Percentiles rank a stretch among this genome's conserved stretches.
These are phyloP conservation scores for Plasmodiophora brassicae DNA, from an alignment of 208 protist genomes.

Conservation along the genomic window DNA sequence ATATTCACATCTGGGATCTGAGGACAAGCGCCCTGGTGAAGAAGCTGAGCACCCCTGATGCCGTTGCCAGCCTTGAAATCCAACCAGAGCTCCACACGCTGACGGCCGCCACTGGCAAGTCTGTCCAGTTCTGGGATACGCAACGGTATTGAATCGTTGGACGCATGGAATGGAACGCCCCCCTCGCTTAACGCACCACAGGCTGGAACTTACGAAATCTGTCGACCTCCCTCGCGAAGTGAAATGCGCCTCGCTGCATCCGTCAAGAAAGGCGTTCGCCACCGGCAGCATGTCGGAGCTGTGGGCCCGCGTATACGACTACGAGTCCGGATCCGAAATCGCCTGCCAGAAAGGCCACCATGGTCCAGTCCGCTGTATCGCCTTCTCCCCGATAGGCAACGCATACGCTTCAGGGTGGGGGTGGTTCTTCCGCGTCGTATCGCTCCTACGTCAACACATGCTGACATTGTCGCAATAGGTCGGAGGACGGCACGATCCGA, in stretches of 20 bases:
- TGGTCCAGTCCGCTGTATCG: slow-evolving; percentile 49
- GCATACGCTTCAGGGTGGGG: slow-evolving; percentile 41
- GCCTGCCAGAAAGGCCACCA: slow-evolving; percentile 52
- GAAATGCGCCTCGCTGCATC: slow-evolving; percentile 36
- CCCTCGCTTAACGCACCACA: not conserved
- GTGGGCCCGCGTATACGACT: slow-evolving; percentile 42
- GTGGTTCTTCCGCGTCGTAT: no score
- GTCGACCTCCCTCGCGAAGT: not conserved
- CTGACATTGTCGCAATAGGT: not conserved
- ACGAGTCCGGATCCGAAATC: not conserved
- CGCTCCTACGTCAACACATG: not conserved
- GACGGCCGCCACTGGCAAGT: not conserved
- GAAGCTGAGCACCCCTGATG: not conserved
- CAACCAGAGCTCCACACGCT: not conserved
- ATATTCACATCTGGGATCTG: slow-evolving; percentile 29
- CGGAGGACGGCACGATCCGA: slow-evolving; percentile 45
- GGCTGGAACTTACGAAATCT: not conserved
- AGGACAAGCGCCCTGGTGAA: not conserved
- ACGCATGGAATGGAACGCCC: not conserved
- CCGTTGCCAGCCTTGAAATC: not conserved
- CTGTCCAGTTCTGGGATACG: not conserved
- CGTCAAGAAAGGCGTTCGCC: slow-evolving; percentile 29
- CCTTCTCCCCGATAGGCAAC: slow-evolving; percentile 38
- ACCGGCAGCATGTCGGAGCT: slow-evolving; percentile 29
- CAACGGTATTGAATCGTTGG: not conserved